Evolutionary conservation across 768 basidiomycete species (phyloP), one percentile per base, ranked within the genome.

Genomic region (Boletus vinaceobasis): DNA sequence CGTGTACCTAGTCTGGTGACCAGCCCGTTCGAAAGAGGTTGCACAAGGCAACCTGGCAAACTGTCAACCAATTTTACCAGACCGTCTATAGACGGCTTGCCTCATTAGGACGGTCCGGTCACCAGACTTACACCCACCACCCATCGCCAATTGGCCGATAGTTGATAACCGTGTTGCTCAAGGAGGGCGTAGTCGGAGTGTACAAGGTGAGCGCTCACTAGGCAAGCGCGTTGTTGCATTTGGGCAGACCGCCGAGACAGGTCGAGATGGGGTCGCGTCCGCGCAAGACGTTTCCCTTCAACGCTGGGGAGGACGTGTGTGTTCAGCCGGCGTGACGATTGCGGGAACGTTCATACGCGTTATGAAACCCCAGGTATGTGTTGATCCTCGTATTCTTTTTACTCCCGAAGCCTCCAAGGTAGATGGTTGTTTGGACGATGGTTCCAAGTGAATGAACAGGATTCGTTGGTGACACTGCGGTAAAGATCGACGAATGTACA

Each of bases 181-280:
- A 89, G 57, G 94, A 97, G 66, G 84, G 83, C 26, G 76, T 81
- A 5, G 87, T 93, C 9, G 79, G 92, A 11, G 91, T 95, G 14
- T 99, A 96, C 97, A 98, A 97, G 65, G 94, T 98, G 4, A 95
- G 96, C 0, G 79, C 84, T 7, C 91, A 90, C 64, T 82, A 98
- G 59, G 77, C 85, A 21, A 93, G 93, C 59, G 42, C 19, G 23
- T 85, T 98, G 69, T 94, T 98, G 67, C 86, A 85, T 66, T 85
- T 90, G 3, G 95, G 95, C 1, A 87, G 87, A 7, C 95, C 93
- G 2, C 95, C 96, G 5, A 76, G 93, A 29, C 94, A 97, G 70
- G 93, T 93, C 0, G 80, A 85, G 61, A 76, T 81, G 19, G 88
- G 91, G n/a, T 86, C 87, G 0, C 81, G 88, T 44, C 92, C 97